phyloP scores from a whole-genome alignment of 208 protist species.

The Trypanosoma avium region DNA sequence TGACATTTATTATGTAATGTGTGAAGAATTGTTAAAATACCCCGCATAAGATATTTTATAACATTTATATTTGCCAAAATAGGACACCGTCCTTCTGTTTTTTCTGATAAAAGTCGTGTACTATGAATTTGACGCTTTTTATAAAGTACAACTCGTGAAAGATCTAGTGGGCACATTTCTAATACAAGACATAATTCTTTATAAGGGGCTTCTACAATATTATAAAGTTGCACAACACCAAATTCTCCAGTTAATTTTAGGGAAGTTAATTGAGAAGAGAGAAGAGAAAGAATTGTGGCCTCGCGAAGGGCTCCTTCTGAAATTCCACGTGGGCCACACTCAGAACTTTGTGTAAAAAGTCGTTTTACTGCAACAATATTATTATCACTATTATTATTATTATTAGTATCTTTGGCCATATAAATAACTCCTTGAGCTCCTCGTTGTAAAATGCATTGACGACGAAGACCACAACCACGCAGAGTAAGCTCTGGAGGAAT shows the following conservation, averaged over 20 bases:
- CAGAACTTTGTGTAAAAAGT: slow-evolving; percentile 67
- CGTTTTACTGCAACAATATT: slow-evolving; percentile 76
- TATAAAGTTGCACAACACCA: slow-evolving; percentile 45
- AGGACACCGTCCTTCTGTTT: slow-evolving; percentile 17
- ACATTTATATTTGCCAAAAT: slow-evolving; percentile 40
- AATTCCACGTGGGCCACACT: slow-evolving; percentile 70
- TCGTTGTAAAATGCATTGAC: slow-evolving; percentile 53
- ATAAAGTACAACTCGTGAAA: slow-evolving; percentile 46
- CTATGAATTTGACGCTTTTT: neutral
- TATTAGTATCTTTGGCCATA: slow-evolving; percentile 40
- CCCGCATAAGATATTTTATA: slow-evolving; percentile 74
- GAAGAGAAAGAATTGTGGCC: slow-evolving; percentile 51
- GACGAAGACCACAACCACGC: slow-evolving; percentile 48
- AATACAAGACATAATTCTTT: slow-evolving; percentile 81
- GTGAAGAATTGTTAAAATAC: slow-evolving; percentile 55
- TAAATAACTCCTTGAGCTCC: slow-evolving; percentile 87
- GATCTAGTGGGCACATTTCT: slow-evolving; percentile 64
- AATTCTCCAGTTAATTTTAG: neutral
- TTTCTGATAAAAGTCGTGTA: neutral
- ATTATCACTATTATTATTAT: slow-evolving; percentile 29
- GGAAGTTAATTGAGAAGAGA: neutral
- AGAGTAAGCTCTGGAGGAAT: slow-evolving; percentile 34
- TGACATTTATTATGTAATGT: slow-evolving; percentile 75
- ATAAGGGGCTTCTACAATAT: slow-evolving; percentile 78
- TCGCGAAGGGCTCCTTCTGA: slow-evolving; percentile 75